Conservation (phyloP, 208 protist genomes). For the Endotrypanum monterogeii region DNA sequence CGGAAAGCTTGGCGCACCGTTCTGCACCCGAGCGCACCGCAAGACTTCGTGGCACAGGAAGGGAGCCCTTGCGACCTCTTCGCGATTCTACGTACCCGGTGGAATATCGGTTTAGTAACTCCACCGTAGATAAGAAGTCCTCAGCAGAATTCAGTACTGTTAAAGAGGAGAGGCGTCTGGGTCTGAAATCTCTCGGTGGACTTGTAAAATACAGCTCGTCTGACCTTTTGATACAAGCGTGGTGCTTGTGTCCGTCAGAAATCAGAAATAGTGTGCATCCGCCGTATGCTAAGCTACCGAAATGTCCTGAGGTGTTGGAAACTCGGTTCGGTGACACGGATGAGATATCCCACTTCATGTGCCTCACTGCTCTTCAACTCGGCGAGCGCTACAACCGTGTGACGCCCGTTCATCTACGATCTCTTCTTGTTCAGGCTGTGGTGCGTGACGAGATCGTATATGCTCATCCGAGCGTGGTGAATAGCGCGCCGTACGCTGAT, state of each 20-base stretch:
- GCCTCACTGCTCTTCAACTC: constrained; percentile 30
- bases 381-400: constrained; percentile 33
- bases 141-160: constrained; percentile 15
- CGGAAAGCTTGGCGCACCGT: constrained; percentile 14
- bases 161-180: constrained; percentile 29
- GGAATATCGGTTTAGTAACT: constrained; percentile 30
- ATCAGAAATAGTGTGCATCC: constrained; percentile 31
- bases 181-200: constrained; percentile 30
- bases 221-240: constrained; percentile 31
- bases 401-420: constrained; percentile 32
- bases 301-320: constrained; percentile 38
- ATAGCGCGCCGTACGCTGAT: constrained; percentile 26
- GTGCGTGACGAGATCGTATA: constrained; percentile 33
- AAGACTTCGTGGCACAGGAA: constrained; percentile 3
- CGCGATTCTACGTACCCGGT: constrained; percentile 31
- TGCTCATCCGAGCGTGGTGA: constrained; percentile 11
- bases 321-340: constrained; percentile 32
- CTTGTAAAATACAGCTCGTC: constrained; percentile 41
- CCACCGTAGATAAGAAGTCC: constrained; percentile 5
- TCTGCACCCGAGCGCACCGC: not conserved
- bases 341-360: constrained; percentile 44
- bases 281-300: constrained; percentile 32
- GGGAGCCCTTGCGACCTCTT: constrained; percentile 21
- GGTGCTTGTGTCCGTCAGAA: constrained; percentile 27
- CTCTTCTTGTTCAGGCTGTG: constrained; percentile 32